Conservation (phyloP, 805 yeast species). For the Monosporozyma siamensis region DNA sequence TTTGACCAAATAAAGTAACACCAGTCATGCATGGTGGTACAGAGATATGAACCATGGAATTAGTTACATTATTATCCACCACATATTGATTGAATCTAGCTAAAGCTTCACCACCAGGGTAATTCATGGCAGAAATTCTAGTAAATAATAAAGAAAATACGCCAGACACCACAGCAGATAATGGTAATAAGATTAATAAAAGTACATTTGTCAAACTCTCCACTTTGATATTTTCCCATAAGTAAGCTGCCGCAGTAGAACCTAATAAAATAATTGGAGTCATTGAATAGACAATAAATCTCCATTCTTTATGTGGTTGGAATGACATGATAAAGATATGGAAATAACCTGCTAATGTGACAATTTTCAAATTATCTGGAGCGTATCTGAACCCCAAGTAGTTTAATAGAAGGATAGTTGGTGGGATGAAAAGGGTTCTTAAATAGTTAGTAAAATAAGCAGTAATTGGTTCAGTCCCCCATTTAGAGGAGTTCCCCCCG, state of each 20-base stretch:
- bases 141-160: conserved; percentile 43
- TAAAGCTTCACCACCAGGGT: conserved; percentile 84
- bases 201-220: conserved; percentile 18
- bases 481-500: conserved; percentile 59
- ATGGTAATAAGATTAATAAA: conserved; percentile 25
- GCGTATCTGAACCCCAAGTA: conserved; percentile 33
- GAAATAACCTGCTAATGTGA: conserved; percentile 42
- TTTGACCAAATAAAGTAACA: conserved; percentile 62
- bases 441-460: conserved; percentile 50
- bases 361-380: conserved; percentile 34
- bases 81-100: conserved; percentile 39
- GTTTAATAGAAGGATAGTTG: conserved; percentile 36
- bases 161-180: conserved; percentile 31
- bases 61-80: conserved; percentile 18
- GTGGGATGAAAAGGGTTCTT: conserved; percentile 37
- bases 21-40: conserved; percentile 85
- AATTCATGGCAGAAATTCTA: conserved; percentile 60
- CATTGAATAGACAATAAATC: conserved; percentile 68
- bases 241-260: conserved; percentile 45
- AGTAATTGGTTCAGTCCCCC: conserved; percentile 77
- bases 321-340: conserved; percentile 60
- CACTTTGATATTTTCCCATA: conserved; percentile 30
- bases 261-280: conserved; percentile 62
- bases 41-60: conserved; percentile 56
- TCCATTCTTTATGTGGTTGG: conserved; percentile 92